Conservation (phyloP, 768 basidiomycete genomes). For the Boletus vermiculosoides region DNA sequence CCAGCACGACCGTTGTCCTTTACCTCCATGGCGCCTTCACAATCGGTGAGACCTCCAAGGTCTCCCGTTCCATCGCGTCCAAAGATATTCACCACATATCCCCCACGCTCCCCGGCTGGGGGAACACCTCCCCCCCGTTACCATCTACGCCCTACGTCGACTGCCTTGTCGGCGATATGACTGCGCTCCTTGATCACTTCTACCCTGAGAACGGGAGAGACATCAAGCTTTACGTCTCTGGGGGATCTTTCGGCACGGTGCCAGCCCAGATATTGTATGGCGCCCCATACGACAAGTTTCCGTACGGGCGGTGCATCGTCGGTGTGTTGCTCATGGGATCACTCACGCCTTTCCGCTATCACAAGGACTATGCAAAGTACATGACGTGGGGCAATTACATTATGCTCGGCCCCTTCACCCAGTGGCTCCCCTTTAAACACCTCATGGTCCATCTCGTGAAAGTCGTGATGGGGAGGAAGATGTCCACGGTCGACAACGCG, state of each 20-base stretch:
- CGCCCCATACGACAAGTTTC: constrained; percentile 49
- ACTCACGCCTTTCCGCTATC: constrained; percentile 45
- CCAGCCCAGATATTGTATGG: constrained; percentile 58
- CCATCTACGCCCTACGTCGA: constrained; percentile 38
- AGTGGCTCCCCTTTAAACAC: constrained; percentile 40
- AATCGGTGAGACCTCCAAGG: constrained; percentile 42
- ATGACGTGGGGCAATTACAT: constrained; percentile 51
- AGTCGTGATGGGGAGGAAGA: constrained; percentile 32
- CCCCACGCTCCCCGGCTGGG: constrained; percentile 61
- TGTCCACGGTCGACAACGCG: constrained; percentile 40
- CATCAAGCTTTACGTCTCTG: constrained; percentile 49
- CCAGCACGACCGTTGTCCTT: constrained; percentile 48
- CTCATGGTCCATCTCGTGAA: constrained; percentile 35
- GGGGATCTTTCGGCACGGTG: constrained; percentile 54
- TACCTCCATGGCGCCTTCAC: constrained; percentile 58
- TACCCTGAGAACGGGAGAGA: constrained; percentile 40
- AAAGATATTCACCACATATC: constrained; percentile 46
- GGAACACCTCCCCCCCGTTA: constrained; percentile 45
- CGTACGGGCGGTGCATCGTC: constrained; percentile 44
- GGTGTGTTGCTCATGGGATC: constrained; percentile 50
- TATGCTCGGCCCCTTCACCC: constrained; percentile 43
- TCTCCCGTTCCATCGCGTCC: constrained; percentile 36
- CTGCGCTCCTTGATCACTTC: constrained; percentile 47
- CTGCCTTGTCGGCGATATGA: constrained; percentile 44
- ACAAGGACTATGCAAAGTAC: constrained; percentile 43